Conservation (phyloP, 1,284 basidiomycete species). For the Naganishia cerealis region DNA sequence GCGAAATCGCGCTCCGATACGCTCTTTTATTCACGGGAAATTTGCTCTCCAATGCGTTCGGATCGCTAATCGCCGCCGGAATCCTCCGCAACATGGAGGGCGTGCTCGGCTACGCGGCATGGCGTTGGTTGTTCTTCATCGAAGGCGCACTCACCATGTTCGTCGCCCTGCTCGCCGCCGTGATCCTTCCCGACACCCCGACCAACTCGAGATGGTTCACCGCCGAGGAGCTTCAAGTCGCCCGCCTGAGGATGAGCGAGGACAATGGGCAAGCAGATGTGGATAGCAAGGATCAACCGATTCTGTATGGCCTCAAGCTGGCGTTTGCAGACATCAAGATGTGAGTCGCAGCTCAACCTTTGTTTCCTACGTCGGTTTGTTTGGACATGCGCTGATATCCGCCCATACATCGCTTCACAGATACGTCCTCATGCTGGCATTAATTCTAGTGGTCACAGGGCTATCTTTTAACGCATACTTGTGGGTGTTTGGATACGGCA, state of each 20-base stretch:
- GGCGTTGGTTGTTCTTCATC: conserved; percentile 75
- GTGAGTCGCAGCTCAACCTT: neutral
- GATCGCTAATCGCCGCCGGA: conserved; percentile 71
- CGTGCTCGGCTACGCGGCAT: conserved; percentile 65
- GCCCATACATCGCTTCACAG: neutral
- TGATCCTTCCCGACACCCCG: conserved; percentile 73
- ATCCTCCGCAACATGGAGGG: conserved; percentile 71
- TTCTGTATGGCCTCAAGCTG: conserved; percentile 35
- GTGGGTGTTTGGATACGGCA: conserved; percentile 60
- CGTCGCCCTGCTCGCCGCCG: conserved; percentile 50
- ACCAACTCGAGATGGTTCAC: conserved; percentile 67
- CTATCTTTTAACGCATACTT: conserved; percentile 73
- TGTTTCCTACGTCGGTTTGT: neutral
- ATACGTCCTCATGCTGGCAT: conserved; percentile 35
- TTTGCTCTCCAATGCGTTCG: conserved; percentile 75
- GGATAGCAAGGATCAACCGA: conserved; percentile 60
- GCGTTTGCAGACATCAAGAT: conserved; percentile 57
- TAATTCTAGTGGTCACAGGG: conserved; percentile 56
- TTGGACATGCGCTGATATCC: conserved; percentile 47
- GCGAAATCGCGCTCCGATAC: conserved; percentile 59
- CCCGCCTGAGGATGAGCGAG: conserved; percentile 69
- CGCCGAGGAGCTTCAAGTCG: conserved; percentile 63
- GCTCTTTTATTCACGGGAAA: conserved; percentile 64
- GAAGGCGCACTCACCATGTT: conserved; percentile 61
- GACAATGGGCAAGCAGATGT: conserved; percentile 72